These are phyloP conservation scores for Cenchrus purpureus DNA, from an alignment of 176 grass and related monocot species.

Conservation along the genomic window DNA sequence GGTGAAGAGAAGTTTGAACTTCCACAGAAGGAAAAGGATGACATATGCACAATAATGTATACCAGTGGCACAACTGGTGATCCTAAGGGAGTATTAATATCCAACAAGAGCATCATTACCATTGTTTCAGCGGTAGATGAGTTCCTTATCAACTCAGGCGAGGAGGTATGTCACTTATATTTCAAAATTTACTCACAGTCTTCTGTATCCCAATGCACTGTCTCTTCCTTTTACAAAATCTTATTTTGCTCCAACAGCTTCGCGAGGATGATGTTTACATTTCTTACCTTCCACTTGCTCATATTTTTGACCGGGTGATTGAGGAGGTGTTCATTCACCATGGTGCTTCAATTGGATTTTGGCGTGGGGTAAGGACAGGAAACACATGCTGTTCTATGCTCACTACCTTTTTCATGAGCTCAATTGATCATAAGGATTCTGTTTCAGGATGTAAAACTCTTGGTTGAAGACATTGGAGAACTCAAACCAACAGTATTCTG, in stretches of 20 bases:
- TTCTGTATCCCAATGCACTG: not conserved
- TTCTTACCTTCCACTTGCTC: slow-evolving; percentile 93
- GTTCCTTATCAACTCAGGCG: slow-evolving; percentile 62
- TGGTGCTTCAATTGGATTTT: slow-evolving; percentile 94
- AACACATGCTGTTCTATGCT: not conserved
- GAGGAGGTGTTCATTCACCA: slow-evolving; percentile 93
- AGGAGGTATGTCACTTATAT: slow-evolving; percentile 42
- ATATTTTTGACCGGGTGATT: slow-evolving; percentile 93
- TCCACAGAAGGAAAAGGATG: slow-evolving; percentile 68
- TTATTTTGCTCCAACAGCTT: slow-evolving; percentile 54
- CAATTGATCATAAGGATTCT: slow-evolving; percentile 37
- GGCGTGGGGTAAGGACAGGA: slow-evolving; percentile 79
- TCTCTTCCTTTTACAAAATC: slow-evolving; percentile 32
- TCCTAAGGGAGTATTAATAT: slow-evolving; percentile 90
- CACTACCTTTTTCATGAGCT: slow-evolving; percentile 2
- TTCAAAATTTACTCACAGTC: slow-evolving; percentile 11
- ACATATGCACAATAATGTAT: slow-evolving; percentile 98
- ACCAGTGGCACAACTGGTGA: slow-evolving; percentile 98
- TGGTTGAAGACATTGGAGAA: slow-evolving; percentile 94
- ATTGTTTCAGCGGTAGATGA: slow-evolving; percentile 67
- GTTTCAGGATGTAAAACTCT: slow-evolving; percentile 85
- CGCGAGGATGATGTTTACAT: slow-evolving; percentile 67
- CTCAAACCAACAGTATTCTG: slow-evolving; percentile 93
- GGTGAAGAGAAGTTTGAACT: slow-evolving; percentile 75
- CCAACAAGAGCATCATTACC: slow-evolving; percentile 87